These are phyloP conservation scores for Scenedesmus sp. DNA, from an alignment of 163 green algal species.

Conservation along the genomic window DNA sequence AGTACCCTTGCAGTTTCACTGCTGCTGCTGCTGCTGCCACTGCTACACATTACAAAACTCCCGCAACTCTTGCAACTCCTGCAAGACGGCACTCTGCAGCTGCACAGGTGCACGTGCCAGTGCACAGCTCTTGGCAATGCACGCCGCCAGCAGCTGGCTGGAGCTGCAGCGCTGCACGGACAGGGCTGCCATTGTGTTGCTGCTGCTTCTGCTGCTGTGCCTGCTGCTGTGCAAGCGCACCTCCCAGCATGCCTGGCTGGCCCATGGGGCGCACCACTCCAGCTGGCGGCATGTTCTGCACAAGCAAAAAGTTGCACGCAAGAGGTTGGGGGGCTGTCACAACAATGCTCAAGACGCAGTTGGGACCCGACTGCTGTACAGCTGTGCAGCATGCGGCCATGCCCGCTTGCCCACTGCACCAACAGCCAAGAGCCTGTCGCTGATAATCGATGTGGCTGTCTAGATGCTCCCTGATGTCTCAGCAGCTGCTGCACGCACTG, in stretches of 20 bases:
- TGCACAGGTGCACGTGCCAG: neutral
- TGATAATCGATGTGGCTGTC: neutral
- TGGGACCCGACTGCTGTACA: neutral
- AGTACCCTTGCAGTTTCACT: neutral
- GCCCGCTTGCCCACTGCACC: neutral
- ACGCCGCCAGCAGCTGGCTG: neutral
- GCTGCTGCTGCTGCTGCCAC: slow-evolving; percentile 13
- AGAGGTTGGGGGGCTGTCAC: too few relatives aligned
- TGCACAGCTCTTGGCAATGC: neutral
- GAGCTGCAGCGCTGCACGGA: neutral
- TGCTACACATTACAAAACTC: neutral
- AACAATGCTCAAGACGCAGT: neutral
- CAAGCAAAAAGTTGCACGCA: neutral
- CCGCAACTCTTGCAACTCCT: neutral
- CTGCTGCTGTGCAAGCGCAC: neutral
- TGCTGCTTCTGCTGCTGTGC: neutral
- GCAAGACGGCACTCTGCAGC: neutral
- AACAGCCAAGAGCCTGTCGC: neutral
- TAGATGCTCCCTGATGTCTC: neutral
- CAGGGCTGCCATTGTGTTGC: neutral
- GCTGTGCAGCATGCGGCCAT: neutral
- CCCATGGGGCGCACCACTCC: slow-evolving; percentile 25
- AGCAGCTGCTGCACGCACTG: neutral
- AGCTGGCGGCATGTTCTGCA: slow-evolving; percentile 36
- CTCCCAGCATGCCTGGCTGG: slow-evolving; percentile 35